Percentiles rank a stretch among this genome's conserved stretches.
These are phyloP conservation scores for Carex cristatella DNA, from an alignment of 176 grass and related monocot species.

Conservation along the genomic window DNA sequence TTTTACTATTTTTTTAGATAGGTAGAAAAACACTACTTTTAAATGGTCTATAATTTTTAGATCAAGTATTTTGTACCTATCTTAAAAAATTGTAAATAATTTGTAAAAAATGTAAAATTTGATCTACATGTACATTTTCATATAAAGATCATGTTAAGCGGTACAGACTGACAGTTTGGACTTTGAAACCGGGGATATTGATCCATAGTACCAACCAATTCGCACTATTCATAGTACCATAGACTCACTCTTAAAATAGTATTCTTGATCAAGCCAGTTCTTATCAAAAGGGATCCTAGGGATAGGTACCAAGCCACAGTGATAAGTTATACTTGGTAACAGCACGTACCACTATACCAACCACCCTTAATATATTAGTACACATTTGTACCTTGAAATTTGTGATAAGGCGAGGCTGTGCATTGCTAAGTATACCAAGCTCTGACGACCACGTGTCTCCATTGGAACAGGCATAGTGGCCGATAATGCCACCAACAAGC, in stretches of 20 bases:
- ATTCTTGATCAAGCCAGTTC: neutral
- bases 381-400: constrained; percentile 55
- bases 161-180: too few relatives aligned
- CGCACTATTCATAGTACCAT: too few relatives aligned
- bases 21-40: too few relatives aligned
- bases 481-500: constrained; percentile 67
- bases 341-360: neutral
- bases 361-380: constrained; percentile 9
- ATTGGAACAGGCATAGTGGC: constrained; percentile 95
- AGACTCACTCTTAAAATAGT: neutral
- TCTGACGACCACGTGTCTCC: constrained; percentile 98
- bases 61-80: too few relatives aligned
- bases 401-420: constrained; percentile 75
- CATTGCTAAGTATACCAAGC: constrained; percentile 79
- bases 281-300: neutral
- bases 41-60: too few relatives aligned
- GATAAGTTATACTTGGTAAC: neutral
- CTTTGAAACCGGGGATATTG: too few relatives aligned
- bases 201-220: too few relatives aligned
- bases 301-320: neutral
- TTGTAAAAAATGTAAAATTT: too few relatives aligned
- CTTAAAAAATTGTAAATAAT: too few relatives aligned
- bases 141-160: too few relatives aligned
- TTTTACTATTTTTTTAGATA: too few relatives aligned
- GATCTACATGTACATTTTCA: too few relatives aligned